These are phyloP conservation scores for Pelargonium citronellum DNA, from an alignment of 441 rosid genomes.

Conservation along the genomic window DNA sequence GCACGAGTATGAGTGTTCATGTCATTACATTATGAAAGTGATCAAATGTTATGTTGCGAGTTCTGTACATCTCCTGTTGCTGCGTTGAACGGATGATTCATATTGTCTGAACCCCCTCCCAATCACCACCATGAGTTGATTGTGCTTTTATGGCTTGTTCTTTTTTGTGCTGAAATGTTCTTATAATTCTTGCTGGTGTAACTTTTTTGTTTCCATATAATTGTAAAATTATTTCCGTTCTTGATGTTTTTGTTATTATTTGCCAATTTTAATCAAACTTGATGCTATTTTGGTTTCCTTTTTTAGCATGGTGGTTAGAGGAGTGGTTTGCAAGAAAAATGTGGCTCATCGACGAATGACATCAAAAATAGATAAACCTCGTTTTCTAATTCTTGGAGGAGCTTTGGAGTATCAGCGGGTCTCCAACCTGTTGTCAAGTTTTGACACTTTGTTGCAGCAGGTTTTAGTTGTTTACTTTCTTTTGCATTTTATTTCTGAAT, in stretches of 20 bases:
- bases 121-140: neutral
- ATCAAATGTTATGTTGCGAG: constrained; percentile 8
- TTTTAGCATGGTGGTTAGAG: constrained; percentile 78
- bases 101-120: neutral
- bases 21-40: constrained; percentile 9
- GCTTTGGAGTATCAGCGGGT: constrained; percentile 98
- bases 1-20: neutral
- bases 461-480: constrained; percentile 38
- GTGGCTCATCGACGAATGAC: constrained; percentile 95
- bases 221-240: neutral
- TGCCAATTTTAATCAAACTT: constrained; percentile 13
- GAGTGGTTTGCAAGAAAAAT: constrained; percentile 98
- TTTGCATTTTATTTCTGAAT: constrained; percentile 17
- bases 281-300: constrained; percentile 19
- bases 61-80: constrained; percentile 14
- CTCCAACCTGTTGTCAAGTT: constrained; percentile 76
- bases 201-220: constrained; percentile 7
- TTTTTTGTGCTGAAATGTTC: constrained; percentile 13
- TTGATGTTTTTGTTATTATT: neutral
- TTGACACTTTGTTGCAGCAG: constrained; percentile 95
- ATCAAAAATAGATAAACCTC: constrained; percentile 80
- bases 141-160: neutral
- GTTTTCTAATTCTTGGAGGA: constrained; percentile 81
- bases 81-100: constrained; percentile 14
- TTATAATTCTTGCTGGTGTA: constrained; percentile 12